These are phyloP conservation scores for Phytophthora gonapodyides DNA, from an alignment of 352 stramenopile species.

Conservation along the genomic window DNA sequence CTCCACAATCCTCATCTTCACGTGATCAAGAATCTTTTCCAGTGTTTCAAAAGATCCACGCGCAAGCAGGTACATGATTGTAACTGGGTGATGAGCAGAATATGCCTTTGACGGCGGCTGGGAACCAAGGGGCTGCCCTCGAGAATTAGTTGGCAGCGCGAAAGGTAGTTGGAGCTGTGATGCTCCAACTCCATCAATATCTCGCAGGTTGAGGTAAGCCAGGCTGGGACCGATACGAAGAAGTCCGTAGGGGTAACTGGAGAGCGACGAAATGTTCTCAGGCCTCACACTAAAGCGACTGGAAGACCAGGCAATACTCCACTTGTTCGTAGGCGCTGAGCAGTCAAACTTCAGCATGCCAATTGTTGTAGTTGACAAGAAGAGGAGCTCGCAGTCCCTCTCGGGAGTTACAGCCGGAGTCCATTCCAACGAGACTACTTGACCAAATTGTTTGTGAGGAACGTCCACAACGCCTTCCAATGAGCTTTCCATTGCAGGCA, in stretches of 20 bases:
- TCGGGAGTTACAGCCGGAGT: slow-evolving; percentile 57
- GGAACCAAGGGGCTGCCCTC: slow-evolving; percentile 10
- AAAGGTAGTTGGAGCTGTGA: slow-evolving; percentile 20
- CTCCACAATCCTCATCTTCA: slow-evolving; percentile 58
- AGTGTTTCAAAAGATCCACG: slow-evolving; percentile 69
- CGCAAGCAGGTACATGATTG: slow-evolving; percentile 71
- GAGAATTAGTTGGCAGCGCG: slow-evolving; percentile 3
- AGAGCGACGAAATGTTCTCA: slow-evolving; percentile 54
- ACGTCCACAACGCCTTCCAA: slow-evolving; percentile 62
- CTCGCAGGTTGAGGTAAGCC: slow-evolving; percentile 57
- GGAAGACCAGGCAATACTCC: slow-evolving; percentile 64
- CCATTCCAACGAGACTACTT: slow-evolving; percentile 67
- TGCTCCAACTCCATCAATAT: slow-evolving; percentile 41
- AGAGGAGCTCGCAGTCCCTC: slow-evolving; percentile 60
- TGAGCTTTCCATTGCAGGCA: slow-evolving; percentile 51
- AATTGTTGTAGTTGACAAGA: slow-evolving; percentile 67
- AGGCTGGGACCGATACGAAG: slow-evolving; percentile 57
- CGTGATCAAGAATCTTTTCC: slow-evolving; percentile 55
- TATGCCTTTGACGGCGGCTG: slow-evolving; percentile 29
- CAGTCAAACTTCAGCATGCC: slow-evolving; percentile 65
- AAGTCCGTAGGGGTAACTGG: slow-evolving; percentile 55
- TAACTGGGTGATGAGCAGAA: slow-evolving; percentile 61
- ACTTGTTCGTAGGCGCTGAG: slow-evolving; percentile 44
- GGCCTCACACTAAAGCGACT: slow-evolving; percentile 62
- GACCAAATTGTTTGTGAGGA: slow-evolving; percentile 62